A percentile compares a stretch with the other conserved stretches of the same genome.
Evolutionary conservation across 2,329 filamentous ascomycete species (phyloP).

Genomic region (Furcasterigmium furcatum): DNA sequence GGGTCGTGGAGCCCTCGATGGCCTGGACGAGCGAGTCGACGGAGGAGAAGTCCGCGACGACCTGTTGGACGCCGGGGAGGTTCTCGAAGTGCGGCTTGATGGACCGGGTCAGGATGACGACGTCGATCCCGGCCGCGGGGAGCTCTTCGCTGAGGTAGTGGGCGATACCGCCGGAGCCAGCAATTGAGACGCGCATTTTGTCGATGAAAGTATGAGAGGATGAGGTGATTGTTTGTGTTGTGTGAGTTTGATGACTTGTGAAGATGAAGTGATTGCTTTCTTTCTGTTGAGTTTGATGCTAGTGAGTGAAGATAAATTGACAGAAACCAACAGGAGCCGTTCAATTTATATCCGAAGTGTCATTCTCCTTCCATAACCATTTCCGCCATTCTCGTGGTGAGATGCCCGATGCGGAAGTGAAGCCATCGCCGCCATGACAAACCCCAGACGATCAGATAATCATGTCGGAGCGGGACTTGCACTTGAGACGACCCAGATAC

Average conservation of each 20-base stretch:
- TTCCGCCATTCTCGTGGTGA: not conserved
- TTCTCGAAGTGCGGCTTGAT: constrained; percentile 7
- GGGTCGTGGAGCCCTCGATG: constrained; percentile 5
- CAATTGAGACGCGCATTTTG: constrained; percentile 10
- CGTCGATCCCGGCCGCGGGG: constrained; percentile 3
- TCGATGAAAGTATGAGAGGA: not conserved
- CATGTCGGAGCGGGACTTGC: no score
- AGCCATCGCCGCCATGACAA: no score
- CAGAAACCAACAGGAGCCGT: not conserved
- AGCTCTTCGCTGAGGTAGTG: constrained; percentile 13
- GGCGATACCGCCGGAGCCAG: constrained; percentile 11
- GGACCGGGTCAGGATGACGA: constrained; percentile 9
- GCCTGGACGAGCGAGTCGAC: constrained; percentile 3
- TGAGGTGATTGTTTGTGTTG: not conserved
- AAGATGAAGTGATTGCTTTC: no score
- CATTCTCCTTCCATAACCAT: no score
- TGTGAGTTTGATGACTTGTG: not conserved
- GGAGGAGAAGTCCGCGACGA: constrained; percentile 4
- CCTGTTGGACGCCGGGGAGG: constrained; percentile 1
- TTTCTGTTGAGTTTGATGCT: no score
- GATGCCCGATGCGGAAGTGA: not conserved
- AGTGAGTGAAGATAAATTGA: not conserved
- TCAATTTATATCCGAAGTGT: no score
- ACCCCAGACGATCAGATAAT: no score
- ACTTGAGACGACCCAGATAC: no score